phyloP scores from a whole-genome alignment of 2,329 filamentous ascomycete species.

The Ascosphaera pollenicola region DNA sequence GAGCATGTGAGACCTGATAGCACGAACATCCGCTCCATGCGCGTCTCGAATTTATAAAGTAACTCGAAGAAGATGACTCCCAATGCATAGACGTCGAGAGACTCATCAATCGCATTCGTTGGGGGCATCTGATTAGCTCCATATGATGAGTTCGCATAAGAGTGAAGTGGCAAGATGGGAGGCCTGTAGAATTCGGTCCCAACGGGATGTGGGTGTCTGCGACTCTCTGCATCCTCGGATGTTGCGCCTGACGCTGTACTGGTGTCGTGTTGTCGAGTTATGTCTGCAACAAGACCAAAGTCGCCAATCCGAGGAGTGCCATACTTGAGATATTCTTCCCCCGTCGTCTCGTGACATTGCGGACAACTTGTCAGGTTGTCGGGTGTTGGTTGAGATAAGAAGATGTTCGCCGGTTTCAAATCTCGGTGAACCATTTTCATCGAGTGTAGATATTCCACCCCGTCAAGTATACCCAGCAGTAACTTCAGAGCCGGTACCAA shows the following conservation, averaged over 20 bases:
- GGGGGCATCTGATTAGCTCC: background rate
- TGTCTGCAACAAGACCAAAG: slow-evolving; percentile 41
- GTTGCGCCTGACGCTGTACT: slow-evolving; percentile 5
- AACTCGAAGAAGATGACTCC: slow-evolving; percentile 42
- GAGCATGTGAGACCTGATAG: slow-evolving; percentile 18
- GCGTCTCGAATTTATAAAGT: slow-evolving; percentile 30
- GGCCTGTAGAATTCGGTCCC: slow-evolving; percentile 43
- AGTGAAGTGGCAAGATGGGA: slow-evolving; percentile 7
- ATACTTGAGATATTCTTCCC: slow-evolving; percentile 12
- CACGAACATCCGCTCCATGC: slow-evolving; percentile 24
- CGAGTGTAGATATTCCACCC: slow-evolving; percentile 41
- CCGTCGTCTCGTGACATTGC: slow-evolving; percentile 16
- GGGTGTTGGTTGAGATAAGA: slow-evolving; percentile 30
- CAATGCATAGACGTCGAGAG: slow-evolving; percentile 38
- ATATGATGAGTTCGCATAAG: no score
- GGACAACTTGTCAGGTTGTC: slow-evolving; percentile 25
- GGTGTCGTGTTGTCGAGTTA: slow-evolving; percentile 13
- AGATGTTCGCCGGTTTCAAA: slow-evolving; percentile 46
- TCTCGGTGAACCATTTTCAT: slow-evolving; percentile 42
- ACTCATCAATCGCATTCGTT: slow-evolving; percentile 19
- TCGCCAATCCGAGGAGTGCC: slow-evolving; percentile 42
- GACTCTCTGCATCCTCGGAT: slow-evolving; percentile 6
- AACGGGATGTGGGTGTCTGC: slow-evolving; percentile 22
- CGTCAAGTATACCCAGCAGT: slow-evolving; percentile 36
- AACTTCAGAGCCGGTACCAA: slow-evolving; percentile 32